Percentiles rank a stretch among this genome's conserved stretches.
phyloP scores from a whole-genome alignment of 2,329 filamentous ascomycete species.

The Epichloe sylvatica region DNA sequence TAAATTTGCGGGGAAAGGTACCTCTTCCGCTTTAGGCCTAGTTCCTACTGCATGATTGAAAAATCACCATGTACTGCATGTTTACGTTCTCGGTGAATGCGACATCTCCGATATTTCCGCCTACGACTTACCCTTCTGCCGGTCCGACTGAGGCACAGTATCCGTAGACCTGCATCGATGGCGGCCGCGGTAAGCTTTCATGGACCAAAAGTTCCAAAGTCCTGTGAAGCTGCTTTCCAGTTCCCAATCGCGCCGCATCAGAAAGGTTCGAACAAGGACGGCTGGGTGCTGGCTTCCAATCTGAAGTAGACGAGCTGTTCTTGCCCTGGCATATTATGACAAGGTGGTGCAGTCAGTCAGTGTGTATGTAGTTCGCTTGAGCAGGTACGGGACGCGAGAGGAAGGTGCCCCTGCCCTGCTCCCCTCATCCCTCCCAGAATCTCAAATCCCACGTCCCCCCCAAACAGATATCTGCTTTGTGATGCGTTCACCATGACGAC shows the following conservation, averaged over 20 bases:
- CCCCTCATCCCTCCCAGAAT: neutral
- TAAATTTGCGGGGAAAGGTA: no score
- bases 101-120: slow-evolving; percentile 9
- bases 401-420: neutral
- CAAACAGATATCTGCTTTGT: neutral
- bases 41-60: no score
- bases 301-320: neutral
- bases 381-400: neutral
- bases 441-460: neutral
- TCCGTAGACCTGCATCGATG: no score
- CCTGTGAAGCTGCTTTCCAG: no score
- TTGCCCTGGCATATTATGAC: neutral
- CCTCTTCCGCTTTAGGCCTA: no score
- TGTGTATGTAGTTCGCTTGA: no score
- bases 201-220: neutral
- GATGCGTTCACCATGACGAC: no score
- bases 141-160: neutral
- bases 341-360: no score
- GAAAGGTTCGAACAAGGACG: neutral
- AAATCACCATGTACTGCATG: no score
- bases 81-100: neutral
- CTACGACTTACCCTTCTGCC: neutral
- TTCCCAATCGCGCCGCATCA: neutral
- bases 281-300: neutral
- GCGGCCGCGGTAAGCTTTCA: neutral